Evolutionary conservation across 768 basidiomycete genomes (phyloP).

Genomic region (Austroboletus festivus): DNA sequence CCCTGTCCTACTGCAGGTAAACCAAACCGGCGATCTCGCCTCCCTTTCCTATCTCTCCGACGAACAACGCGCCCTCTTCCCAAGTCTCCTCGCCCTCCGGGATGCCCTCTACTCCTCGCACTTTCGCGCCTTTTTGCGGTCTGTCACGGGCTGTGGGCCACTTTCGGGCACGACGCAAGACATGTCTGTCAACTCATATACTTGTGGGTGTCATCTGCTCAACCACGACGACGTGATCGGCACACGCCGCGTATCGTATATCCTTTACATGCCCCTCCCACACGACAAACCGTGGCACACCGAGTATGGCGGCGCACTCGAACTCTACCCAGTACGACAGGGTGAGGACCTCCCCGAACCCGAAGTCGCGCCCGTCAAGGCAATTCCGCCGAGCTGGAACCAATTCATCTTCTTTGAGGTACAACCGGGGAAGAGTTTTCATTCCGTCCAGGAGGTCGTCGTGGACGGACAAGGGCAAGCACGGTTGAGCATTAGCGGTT

Average conservation of each 20-base stretch:
- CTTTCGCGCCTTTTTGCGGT: slow-evolving; percentile 80
- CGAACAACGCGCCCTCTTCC: slow-evolving; percentile 74
- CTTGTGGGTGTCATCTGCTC: slow-evolving; percentile 87
- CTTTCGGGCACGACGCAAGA: slow-evolving; percentile 91
- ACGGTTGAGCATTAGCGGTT: slow-evolving; percentile 88
- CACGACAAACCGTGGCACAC: slow-evolving; percentile 73
- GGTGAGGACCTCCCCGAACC: slow-evolving; percentile 69
- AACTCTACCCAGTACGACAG: slow-evolving; percentile 75
- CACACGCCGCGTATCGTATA: slow-evolving; percentile 89
- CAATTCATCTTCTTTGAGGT: slow-evolving; percentile 88
- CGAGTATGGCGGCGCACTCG: slow-evolving; percentile 91
- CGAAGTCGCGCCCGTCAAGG: slow-evolving; percentile 57
- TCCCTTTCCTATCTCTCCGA: slow-evolving; percentile 85
- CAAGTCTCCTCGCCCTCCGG: slow-evolving; percentile 75
- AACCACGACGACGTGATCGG: slow-evolving; percentile 99
- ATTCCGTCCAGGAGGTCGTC: slow-evolving; percentile 96
- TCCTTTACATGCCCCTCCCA: slow-evolving; percentile 91
- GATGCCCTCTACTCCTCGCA: slow-evolving; percentile 85
- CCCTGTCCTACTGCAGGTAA: slow-evolving; percentile 53
- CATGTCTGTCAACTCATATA: slow-evolving; percentile 92
- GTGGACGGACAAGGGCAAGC: slow-evolving; percentile 68
- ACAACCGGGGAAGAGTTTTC: slow-evolving; percentile 94
- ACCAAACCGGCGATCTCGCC: slow-evolving; percentile 95
- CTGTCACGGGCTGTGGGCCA: slow-evolving; percentile 89
- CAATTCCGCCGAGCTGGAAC: slow-evolving; percentile 81